phyloP scores from a whole-genome alignment of 2,329 filamentous ascomycete genomes.

The Sphaceloma murrayae region DNA sequence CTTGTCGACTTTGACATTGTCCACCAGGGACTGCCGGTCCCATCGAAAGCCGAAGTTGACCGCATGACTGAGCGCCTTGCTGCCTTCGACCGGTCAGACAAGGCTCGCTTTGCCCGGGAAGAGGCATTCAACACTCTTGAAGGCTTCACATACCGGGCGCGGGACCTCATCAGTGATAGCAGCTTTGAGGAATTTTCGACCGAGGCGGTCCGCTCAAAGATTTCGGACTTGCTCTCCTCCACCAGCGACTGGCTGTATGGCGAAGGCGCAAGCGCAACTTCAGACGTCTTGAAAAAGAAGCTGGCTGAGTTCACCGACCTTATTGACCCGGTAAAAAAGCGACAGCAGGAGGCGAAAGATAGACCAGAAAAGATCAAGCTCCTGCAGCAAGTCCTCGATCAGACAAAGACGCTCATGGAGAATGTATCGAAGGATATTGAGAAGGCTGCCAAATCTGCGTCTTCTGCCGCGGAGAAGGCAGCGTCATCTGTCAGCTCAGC shows the following conservation, averaged over 20 bases:
- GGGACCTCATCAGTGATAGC: slow-evolving; percentile 71
- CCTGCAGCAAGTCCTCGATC: slow-evolving; percentile 61
- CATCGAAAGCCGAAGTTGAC: slow-evolving; percentile 51
- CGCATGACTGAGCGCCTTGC: slow-evolving; percentile 58
- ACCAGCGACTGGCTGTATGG: slow-evolving; percentile 86
- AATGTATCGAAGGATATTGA: slow-evolving; percentile 65
- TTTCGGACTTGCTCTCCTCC: slow-evolving; percentile 58
- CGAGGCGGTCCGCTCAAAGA: slow-evolving; percentile 52
- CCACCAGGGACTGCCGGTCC: slow-evolving; percentile 43
- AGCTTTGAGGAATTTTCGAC: slow-evolving; percentile 65
- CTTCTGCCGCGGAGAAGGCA: slow-evolving; percentile 40
- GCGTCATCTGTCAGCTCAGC: slow-evolving; percentile 36
- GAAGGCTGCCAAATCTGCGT: slow-evolving; percentile 40
- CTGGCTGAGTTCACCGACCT: slow-evolving; percentile 69
- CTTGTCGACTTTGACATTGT: slow-evolving; percentile 40
- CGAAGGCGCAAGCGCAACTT: slow-evolving; percentile 66
- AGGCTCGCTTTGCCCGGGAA: slow-evolving; percentile 64
- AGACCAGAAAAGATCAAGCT: slow-evolving; percentile 60
- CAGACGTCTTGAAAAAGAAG: slow-evolving; percentile 64
- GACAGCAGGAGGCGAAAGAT: slow-evolving; percentile 60
- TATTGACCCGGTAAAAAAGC: slow-evolving; percentile 64
- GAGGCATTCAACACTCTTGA: slow-evolving; percentile 91
- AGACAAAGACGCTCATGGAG: slow-evolving; percentile 60
- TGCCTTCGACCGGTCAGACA: slow-evolving; percentile 80
- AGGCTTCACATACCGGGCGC: slow-evolving; percentile 78